Conservation (phyloP, 371 early-diverging fungal genomes). For the Phascolomyces articulosus region DNA sequence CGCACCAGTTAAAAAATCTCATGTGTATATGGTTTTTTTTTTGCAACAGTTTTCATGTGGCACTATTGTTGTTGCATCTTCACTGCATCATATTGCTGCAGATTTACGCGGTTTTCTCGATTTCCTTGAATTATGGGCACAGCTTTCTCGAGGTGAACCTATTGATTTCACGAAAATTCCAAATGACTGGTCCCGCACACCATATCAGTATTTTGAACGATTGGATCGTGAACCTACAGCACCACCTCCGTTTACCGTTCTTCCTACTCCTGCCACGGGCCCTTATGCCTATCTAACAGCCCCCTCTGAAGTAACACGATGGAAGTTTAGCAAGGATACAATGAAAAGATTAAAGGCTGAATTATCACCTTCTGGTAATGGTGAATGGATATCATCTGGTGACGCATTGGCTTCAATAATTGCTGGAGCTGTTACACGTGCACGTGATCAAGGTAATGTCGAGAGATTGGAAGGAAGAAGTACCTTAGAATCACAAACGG, state of each 20-base stretch:
- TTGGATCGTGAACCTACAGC: slow-evolving; percentile 12
- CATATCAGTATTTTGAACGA: slow-evolving; percentile 34
- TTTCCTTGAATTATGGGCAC: slow-evolving; percentile 47
- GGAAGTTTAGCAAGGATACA: slow-evolving; percentile 30
- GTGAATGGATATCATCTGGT: slow-evolving; percentile 47
- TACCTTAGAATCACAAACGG: slow-evolving; percentile 19
- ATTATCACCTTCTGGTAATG: slow-evolving; percentile 25
- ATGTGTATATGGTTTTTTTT: background rate
- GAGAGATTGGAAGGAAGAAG: slow-evolving; percentile 39
- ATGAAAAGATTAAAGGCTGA: slow-evolving; percentile 33
- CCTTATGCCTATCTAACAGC: slow-evolving; percentile 30
- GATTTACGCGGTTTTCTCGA: slow-evolving; percentile 43
- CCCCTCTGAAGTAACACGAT: slow-evolving; percentile 30
- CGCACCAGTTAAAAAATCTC: no score
- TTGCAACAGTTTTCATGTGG: slow-evolving; percentile 43
- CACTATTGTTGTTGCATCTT: slow-evolving; percentile 39
- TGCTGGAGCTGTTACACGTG: slow-evolving; percentile 40
- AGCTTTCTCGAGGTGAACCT: slow-evolving; percentile 31
- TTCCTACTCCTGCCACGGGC: slow-evolving; percentile 22
- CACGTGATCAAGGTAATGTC: slow-evolving; percentile 30
- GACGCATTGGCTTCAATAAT: slow-evolving; percentile 44
- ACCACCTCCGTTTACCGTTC: slow-evolving; percentile 36
- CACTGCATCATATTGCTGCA: slow-evolving; percentile 39
- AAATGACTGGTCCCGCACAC: slow-evolving; percentile 37
- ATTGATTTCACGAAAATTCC: slow-evolving; percentile 35